Conservation (phyloP, 73 alveolate species). For the Diophrys sp. region DNA sequence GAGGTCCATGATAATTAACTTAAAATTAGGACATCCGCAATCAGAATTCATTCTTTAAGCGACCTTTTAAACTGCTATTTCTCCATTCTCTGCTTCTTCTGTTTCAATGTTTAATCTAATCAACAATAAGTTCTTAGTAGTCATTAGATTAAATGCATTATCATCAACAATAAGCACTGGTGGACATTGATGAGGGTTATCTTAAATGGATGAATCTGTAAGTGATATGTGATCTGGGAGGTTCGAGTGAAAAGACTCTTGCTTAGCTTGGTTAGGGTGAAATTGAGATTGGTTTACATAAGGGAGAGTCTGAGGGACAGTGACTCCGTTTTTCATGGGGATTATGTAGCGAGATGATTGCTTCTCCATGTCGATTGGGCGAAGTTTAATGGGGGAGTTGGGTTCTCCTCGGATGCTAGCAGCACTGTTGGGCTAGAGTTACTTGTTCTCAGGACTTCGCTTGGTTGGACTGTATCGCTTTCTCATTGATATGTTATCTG, state of each 20-base stretch:
- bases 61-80: constrained; percentile 12
- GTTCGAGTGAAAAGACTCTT: not conserved
- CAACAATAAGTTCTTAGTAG: constrained; percentile 6
- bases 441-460: no score
- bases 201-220: not conserved
- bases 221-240: not conserved
- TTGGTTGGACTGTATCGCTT: no score
- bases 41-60: not conserved
- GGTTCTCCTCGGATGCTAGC: not conserved
- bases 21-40: constrained; percentile 3
- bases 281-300: not conserved
- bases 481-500: no score
- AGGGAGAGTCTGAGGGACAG: not conserved
- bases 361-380: not conserved
- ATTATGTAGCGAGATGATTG: not conserved
- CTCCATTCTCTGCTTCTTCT: constrained; percentile 31
- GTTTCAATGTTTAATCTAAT: not conserved
- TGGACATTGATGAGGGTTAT: not conserved
- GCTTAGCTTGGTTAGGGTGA: not conserved
- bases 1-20: constrained; percentile 40
- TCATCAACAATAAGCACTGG: constrained; percentile 34
- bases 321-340: not conserved
- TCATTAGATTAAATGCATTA: constrained; percentile 32
- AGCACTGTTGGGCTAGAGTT: not conserved
- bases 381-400: not conserved